Percentiles rank a stretch among this genome's conserved stretches.
Conservation (phyloP, 768 basidiomycete genomes). For the Suillus hirtellus region DNA sequence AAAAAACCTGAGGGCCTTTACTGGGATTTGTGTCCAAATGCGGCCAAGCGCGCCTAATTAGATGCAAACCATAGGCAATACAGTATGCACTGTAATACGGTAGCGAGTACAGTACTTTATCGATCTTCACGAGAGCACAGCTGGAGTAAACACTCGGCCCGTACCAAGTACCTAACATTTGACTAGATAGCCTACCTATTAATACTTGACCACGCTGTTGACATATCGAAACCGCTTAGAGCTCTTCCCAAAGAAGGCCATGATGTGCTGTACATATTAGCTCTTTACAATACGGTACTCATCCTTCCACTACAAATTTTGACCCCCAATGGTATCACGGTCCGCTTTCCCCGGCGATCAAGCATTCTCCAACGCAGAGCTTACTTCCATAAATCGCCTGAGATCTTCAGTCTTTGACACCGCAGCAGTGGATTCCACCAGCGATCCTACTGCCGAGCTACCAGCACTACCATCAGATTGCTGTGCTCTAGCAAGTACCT, state of each 20-base stretch:
- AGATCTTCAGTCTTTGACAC: constrained; percentile 24
- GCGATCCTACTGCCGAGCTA: constrained; percentile 23
- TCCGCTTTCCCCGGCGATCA: too few species aligned
- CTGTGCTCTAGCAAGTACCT: constrained; percentile 43
- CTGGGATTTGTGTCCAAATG: too few species aligned
- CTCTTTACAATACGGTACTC: neutral
- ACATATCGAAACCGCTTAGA: neutral
- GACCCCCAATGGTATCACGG: neutral
- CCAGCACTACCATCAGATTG: constrained; percentile 19
- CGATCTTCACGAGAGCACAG: neutral
- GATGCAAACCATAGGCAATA: too few species aligned
- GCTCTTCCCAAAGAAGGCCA: neutral
- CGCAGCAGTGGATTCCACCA: constrained; percentile 20
- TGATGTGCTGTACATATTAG: neutral
- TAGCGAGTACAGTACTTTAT: too few species aligned
- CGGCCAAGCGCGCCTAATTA: too few species aligned
- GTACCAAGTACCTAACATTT: neutral
- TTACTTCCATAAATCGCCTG: constrained; percentile 18
- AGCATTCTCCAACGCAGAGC: neutral
- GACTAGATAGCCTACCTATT: too few species aligned
- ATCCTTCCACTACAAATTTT: neutral
- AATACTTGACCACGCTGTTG: neutral
- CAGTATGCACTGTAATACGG: too few species aligned
- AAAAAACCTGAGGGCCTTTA: neutral
- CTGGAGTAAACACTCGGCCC: neutral